A percentile compares a stretch with the other conserved stretches of the same genome.
These are phyloP conservation scores for Arthroderma sp. DNA, from an alignment of 2,329 filamentous ascomycete genomes.

Conservation along the genomic window DNA sequence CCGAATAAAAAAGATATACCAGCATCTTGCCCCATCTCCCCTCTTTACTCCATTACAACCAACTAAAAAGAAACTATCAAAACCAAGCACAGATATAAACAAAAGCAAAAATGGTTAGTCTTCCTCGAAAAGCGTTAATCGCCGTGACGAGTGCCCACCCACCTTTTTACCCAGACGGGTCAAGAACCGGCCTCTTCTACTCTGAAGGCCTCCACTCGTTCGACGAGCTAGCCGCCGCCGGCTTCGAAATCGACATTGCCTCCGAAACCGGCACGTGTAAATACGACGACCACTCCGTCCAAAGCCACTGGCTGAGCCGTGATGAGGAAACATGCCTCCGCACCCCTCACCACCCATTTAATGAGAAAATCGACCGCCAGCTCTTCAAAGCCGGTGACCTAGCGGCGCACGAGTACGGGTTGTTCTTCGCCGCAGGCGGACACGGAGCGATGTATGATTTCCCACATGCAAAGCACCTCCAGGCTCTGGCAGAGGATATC, in stretches of 20 bases:
- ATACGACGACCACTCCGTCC: conserved; percentile 30
- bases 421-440: conserved; percentile 11
- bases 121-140: conserved; percentile 12
- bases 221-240: conserved; percentile 19
- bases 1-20: no score
- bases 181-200: conserved; percentile 14
- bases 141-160: conserved; percentile 16
- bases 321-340: conserved; percentile 27
- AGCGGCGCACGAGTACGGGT: conserved; percentile 12
- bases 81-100: no score
- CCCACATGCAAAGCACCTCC: conserved; percentile 28
- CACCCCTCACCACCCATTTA: conserved; percentile 28
- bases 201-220: conserved; percentile 12
- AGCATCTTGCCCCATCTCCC: no score
- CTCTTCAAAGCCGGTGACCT: conserved; percentile 12
- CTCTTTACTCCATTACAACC: no score
- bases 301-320: conserved; percentile 26
- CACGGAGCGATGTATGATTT: conserved; percentile 37
- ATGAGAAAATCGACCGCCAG: conserved; percentile 31
- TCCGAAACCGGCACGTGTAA: conserved; percentile 32
- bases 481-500: conserved; percentile 29
- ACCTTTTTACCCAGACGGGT: conserved; percentile 16
- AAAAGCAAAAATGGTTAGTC: conserved; percentile 5
- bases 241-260: conserved; percentile 35
- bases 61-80: no score